Evolutionary conservation across 805 yeast genomes (phyloP), one percentile per base, ranked within the genome.

Genomic region (Saccharomycopsis javanensis): DNA sequence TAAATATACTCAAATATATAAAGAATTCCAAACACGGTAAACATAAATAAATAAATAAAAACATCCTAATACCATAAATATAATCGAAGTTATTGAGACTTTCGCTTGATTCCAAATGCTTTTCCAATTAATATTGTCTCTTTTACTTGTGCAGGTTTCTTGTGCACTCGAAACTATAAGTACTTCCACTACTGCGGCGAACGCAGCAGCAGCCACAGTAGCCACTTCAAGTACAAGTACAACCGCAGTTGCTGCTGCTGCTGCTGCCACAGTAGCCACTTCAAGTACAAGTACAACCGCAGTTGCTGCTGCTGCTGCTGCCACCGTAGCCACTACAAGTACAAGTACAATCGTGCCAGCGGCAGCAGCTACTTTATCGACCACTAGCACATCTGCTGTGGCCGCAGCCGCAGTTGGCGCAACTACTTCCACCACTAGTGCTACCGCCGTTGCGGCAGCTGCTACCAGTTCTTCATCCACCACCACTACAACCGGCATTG

Each of bases 381-480:
- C n/a, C n/a, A n/a, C n/a, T n/a, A n/a, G n/a, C n/a, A n/a, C n/a
- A n/a, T n/a, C 57, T 3, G 53, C 63, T 35, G 56, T 46, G 18
- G 51, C 56, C n/a, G 50, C 56, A 11, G 55, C 54, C 8, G 58
- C 59, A n/a, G 53, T 59, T n/a, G n/a, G n/a, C n/a, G n/a, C n/a
- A 6, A 52, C 61, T 27, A 57, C 57, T 31, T 42, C 57, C 11
- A 57, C 56, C 51, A 45, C 63, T 34, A 16, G 38, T 45, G 57
- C 58, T 51, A 54, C 60, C 34, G 60, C 62, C 7, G 55, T 59
- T 45, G 56, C 61, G 46, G 58, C 64, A 25, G 51, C 62, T 18
- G 53, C 63, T 54, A 53, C 58, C 38, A 46, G 57, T 18, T 55
- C 61, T 7, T 30, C 57, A 8, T 50, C 61, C 31, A 54, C 58